phyloP scores from a whole-genome alignment of 176 grass and related monocot species.

The Olyra latifolia region DNA sequence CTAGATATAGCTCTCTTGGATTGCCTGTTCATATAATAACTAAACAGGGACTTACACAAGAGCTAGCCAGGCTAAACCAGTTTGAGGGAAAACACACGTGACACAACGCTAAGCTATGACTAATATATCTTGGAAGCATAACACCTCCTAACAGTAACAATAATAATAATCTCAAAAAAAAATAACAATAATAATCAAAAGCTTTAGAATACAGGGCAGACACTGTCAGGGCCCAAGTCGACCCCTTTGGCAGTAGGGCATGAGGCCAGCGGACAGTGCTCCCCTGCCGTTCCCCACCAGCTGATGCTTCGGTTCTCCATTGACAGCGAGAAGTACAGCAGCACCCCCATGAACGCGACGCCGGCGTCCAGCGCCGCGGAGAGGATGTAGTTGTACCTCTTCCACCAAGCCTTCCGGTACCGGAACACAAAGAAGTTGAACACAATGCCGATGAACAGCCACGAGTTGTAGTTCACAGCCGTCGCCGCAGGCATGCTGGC shows the following conservation, averaged over 20 bases:
- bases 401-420: slow-evolving; percentile 79
- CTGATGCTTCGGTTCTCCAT: slow-evolving; percentile 47
- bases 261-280: slow-evolving; percentile 66
- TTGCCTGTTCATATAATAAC: too few species aligned
- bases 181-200: too few species aligned
- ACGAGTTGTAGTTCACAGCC: slow-evolving; percentile 72
- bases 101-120: too few species aligned
- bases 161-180: too few species aligned
- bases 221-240: slow-evolving; percentile 17
- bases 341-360: slow-evolving; percentile 78
- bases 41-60: too few species aligned
- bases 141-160: too few species aligned
- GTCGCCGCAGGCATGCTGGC: slow-evolving; percentile 64
- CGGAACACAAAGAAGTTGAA: slow-evolving; percentile 83
- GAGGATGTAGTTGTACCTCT: slow-evolving; percentile 84
- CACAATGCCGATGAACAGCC: slow-evolving; percentile 52
- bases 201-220: slow-evolving; percentile 52
- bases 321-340: slow-evolving; percentile 65
- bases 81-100: too few species aligned
- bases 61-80: too few species aligned
- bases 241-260: slow-evolving; percentile 64
- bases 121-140: too few species aligned
- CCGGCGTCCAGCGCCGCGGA: slow-evolving; percentile 59
- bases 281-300: slow-evolving; percentile 69
- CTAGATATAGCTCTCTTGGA: too few species aligned